These are phyloP conservation scores for Phytophthora aleatoria DNA, from an alignment of 352 stramenopile genomes.

Conservation along the genomic window DNA sequence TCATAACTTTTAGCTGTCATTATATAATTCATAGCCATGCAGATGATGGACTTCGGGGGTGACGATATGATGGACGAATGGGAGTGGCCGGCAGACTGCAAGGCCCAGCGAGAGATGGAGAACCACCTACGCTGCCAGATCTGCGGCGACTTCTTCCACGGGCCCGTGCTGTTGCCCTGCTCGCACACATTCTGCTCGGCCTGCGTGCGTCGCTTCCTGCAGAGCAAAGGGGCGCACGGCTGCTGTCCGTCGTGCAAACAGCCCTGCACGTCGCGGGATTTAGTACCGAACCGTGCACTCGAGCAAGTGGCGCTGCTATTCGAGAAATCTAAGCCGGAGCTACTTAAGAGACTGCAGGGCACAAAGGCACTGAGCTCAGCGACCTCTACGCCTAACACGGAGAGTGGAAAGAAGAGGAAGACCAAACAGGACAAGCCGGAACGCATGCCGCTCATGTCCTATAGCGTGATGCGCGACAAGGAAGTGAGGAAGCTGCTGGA, in stretches of 20 bases:
- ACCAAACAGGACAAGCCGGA: slow-evolving; percentile 45
- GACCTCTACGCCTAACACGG: slow-evolving; percentile 27
- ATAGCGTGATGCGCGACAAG: slow-evolving; percentile 89
- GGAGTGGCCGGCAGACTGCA: slow-evolving; percentile 69
- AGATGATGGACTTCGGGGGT: slow-evolving; percentile 22
- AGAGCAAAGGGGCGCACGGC: slow-evolving; percentile 65
- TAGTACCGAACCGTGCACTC: slow-evolving; percentile 75
- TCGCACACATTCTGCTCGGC: slow-evolving; percentile 87
- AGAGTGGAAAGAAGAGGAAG: slow-evolving; percentile 29
- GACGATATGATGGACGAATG: slow-evolving; percentile 64
- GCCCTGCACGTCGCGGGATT: slow-evolving; percentile 54
- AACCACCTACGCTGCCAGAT: slow-evolving; percentile 79
- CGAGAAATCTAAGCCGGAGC: slow-evolving; percentile 66
- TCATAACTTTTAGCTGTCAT: background rate
- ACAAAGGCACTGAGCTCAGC: slow-evolving; percentile 8
- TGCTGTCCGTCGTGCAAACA: slow-evolving; percentile 86
- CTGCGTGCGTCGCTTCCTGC: slow-evolving; percentile 81
- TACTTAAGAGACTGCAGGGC: slow-evolving; percentile 51
- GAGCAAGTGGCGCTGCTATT: slow-evolving; percentile 79
- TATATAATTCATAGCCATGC: slow-evolving; percentile 1
- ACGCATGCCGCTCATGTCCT: slow-evolving; percentile 77
- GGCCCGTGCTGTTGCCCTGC: slow-evolving; percentile 76
- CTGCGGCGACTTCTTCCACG: slow-evolving; percentile 86
- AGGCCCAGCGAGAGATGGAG: slow-evolving; percentile 74
- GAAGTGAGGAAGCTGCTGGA: slow-evolving; percentile 79